phyloP scores from a whole-genome alignment of 371 early-diverging fungal genomes.

The Mucor irregularis region DNA sequence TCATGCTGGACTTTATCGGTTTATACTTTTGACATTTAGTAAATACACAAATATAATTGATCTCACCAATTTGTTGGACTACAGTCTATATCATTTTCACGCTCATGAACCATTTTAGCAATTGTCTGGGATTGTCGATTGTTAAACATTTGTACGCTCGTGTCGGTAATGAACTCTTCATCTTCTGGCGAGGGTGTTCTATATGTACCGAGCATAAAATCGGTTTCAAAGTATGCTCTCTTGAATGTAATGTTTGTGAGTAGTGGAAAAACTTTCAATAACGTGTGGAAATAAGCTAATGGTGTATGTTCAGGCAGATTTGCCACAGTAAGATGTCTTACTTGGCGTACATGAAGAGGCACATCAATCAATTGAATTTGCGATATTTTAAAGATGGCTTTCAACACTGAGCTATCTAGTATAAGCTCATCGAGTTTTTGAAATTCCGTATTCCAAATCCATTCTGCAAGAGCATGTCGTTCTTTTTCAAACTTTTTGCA shows the following conservation, averaged over 20 bases:
- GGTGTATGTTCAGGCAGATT: conserved; percentile 12
- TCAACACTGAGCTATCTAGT: neutral
- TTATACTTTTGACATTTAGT: too few relatives aligned
- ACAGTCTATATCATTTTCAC: conserved; percentile 1
- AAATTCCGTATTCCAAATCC: conserved; percentile 2
- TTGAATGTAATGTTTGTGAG: conserved; percentile 1
- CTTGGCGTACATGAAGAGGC: neutral
- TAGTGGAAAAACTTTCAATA: conserved; percentile 8
- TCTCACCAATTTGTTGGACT: conserved; percentile 4
- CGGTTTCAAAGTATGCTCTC: conserved; percentile 15
- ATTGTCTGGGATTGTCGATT: neutral
- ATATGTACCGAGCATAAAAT: conserved; percentile 7
- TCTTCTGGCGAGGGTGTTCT: conserved; percentile 2
- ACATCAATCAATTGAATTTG: neutral
- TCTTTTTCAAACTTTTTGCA: neutral
- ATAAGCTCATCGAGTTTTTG: neutral
- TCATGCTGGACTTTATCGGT: too few relatives aligned
- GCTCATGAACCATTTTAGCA: neutral
- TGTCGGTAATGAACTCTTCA: conserved; percentile 9
- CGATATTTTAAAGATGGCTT: neutral
- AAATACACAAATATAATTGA: too few relatives aligned
- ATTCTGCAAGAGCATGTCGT: neutral
- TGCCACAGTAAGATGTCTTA: neutral
- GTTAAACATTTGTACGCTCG: neutral
- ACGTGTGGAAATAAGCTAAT: neutral